Conservation (phyloP, 352 stramenopile genomes). For the Phytophthora hybrid region DNA sequence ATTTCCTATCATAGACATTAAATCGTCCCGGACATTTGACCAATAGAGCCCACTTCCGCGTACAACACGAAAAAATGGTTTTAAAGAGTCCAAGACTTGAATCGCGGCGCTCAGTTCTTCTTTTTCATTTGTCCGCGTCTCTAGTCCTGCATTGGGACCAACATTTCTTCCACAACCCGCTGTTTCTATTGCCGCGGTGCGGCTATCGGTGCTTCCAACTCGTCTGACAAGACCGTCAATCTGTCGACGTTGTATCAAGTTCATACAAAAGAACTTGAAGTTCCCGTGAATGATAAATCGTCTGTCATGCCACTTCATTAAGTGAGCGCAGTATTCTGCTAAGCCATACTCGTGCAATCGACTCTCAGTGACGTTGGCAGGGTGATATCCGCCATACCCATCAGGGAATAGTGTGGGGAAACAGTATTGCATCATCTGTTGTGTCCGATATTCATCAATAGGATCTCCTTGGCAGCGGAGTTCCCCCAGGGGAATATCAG, state of each 20-base stretch:
- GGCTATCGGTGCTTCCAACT: background rate
- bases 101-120: background rate
- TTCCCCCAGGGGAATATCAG: too few species aligned
- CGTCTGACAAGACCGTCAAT: constrained; percentile 16
- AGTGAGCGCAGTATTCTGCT: constrained; percentile 22
- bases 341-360: constrained; percentile 6
- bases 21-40: constrained; percentile 19
- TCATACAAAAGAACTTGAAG: too few species aligned
- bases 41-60: constrained; percentile 20
- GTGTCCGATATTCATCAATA: too few species aligned
- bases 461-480: too few species aligned
- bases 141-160: constrained; percentile 2
- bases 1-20: constrained; percentile 32
- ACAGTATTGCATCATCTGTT: too few species aligned
- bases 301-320: background rate
- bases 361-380: background rate
- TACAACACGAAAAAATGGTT: constrained; percentile 22
- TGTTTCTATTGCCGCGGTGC: constrained; percentile 8
- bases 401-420: constrained; percentile 19
- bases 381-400: background rate
- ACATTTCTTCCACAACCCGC: background rate
- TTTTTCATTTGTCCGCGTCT: background rate
- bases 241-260: too few species aligned
- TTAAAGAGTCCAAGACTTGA: constrained; percentile 3
- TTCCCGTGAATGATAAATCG: too few species aligned